Base-by-base conservation (phyloP, 306 rosid species). In the Argentina anserina region DNA sequence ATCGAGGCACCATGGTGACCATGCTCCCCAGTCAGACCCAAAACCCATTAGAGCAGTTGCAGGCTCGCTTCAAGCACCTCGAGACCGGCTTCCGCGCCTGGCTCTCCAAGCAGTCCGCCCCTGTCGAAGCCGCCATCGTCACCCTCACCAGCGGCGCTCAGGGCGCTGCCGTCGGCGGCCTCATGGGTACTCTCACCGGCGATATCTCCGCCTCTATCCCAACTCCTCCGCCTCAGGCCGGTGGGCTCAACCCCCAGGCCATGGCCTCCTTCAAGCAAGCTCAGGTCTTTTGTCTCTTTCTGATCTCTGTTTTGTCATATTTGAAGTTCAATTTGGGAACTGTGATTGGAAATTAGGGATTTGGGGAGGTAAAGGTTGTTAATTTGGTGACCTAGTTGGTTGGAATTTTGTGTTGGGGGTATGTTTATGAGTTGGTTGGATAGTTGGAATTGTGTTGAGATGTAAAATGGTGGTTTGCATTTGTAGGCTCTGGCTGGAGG, bases 231-330 rank as follows among this genome's bases (percentile, higher is more conserved):
- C 90, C 96, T 46, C 86, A 84, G 77, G 86, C 92, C 25, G 34
- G 84, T 49, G n/a, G n/a, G n/a, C 89, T 90, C 59, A 86, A 83
- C 73, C 96, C 99, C 45, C 99, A 94, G 60, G 90, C 89, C 80
- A 85, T 90, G 95, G 96, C 97, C 12, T 87, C 99, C 65, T 77
- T 94, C 65, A 64, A 91, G 75, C 98, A 94, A 88, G 98, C 97
- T 9, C 98, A 94, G 97, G 98, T 89, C n/a, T n/a, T n/a, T n/a
- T n/a, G n/a, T n/a, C n/a, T n/a, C n/a, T n/a, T n/a, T n/a, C n/a
- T n/a, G n/a, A 33, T 33, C 20, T 55, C 23, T 26, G 20, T 55
- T 7, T 46, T 3, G 3, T 3, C 28, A 6, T 28, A 2, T 33
- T 47, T 47, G 9, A 0, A 47, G 9, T 5, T 46, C 52, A 46